Conservation (phyloP, 148 eudicot genomes). For the Camellia sinensis region DNA sequence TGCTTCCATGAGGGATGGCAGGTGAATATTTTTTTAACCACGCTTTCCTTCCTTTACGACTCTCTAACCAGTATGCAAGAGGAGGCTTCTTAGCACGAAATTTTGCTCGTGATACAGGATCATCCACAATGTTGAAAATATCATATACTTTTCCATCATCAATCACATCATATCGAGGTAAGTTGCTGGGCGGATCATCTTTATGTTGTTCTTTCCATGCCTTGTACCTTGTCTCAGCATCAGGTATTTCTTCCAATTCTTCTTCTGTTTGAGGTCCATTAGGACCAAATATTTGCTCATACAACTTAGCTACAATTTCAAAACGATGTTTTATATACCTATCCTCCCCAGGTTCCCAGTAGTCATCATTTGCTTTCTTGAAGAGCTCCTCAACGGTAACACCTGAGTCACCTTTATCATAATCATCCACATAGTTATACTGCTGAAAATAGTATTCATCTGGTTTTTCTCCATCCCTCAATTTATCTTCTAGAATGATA, state of each 20-base stretch:
- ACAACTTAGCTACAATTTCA: conserved; percentile 75
- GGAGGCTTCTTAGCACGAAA: conserved; percentile 81
- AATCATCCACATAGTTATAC: conserved; percentile 83
- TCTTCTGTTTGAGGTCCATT: conserved; percentile 92
- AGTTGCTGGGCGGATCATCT: conserved; percentile 82
- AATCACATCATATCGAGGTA: conserved; percentile 75
- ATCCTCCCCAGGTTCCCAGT: conserved; percentile 99
- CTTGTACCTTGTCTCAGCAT: conserved; percentile 81
- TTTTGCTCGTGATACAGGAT: conserved; percentile 73
- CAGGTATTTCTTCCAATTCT: conserved; percentile 86
- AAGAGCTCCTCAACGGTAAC: conserved; percentile 61
- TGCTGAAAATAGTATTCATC: conserved; percentile 88
- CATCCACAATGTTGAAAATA: conserved; percentile 57
- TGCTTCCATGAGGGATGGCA: conserved; percentile 84
- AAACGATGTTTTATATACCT: conserved; percentile 58
- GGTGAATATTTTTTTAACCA: conserved; percentile 89
- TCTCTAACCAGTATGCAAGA: conserved; percentile 88
- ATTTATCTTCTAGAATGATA: conserved; percentile 78
- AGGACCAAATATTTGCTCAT: conserved; percentile 92
- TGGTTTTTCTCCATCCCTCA: conserved; percentile 84
- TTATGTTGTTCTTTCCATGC: conserved; percentile 88
- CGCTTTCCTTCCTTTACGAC: conserved; percentile 90
- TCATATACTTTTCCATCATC: conserved; percentile 76
- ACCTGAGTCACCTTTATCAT: conserved; percentile 93
- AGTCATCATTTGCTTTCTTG: conserved; percentile 84